A percentile compares a stretch with the other conserved stretches of the same genome.
phyloP scores from a whole-genome alignment of 192 early-diverging fungal genomes.

The Dissophora globulifera region DNA sequence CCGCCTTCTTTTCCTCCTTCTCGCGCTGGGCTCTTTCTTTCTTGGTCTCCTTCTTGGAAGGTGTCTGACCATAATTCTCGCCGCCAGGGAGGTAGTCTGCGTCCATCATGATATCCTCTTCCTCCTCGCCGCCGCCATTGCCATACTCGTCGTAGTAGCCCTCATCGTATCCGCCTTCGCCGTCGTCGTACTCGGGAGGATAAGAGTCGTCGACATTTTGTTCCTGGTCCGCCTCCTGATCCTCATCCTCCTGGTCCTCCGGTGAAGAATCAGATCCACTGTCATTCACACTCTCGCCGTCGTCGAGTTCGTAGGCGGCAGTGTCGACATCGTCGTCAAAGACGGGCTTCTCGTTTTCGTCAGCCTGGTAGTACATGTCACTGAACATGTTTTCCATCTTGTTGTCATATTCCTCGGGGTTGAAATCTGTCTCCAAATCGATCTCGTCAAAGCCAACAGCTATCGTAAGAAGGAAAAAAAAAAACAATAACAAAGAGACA shows the following conservation, averaged over 20 bases:
- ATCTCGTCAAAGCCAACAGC: slow-evolving; percentile 78
- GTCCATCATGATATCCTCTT: slow-evolving; percentile 90
- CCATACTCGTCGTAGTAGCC: slow-evolving; percentile 54
- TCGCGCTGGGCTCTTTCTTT: slow-evolving; percentile 44
- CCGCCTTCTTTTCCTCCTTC: slow-evolving; percentile 49
- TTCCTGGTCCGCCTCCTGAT: slow-evolving; percentile 82
- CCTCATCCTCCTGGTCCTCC: slow-evolving; percentile 53
- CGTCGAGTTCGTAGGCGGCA: slow-evolving; percentile 60
- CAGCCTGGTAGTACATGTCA: slow-evolving; percentile 72
- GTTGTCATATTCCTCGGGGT: slow-evolving; percentile 84
- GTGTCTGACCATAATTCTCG: slow-evolving; percentile 61
- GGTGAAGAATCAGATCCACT: slow-evolving; percentile 1
- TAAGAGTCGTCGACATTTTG: slow-evolving; percentile 64
- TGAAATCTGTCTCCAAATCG: slow-evolving; percentile 93
- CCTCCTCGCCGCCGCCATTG: slow-evolving; percentile 53
- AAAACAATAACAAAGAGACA: not conserved
- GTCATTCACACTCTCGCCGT: slow-evolving; percentile 22
- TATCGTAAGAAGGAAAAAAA: slow-evolving; percentile 9
- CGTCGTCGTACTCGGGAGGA: slow-evolving; percentile 34
- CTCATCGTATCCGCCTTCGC: slow-evolving; percentile 21
- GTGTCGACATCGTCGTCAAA: slow-evolving; percentile 91
- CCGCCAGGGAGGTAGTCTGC: slow-evolving; percentile 88
- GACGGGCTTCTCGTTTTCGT: slow-evolving; percentile 79
- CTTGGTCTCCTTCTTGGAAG: slow-evolving; percentile 57
- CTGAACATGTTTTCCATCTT: slow-evolving; percentile 87